Evolutionary conservation across 805 yeast species (phyloP).

Genomic region (Cyberlindnera mississippiensis): DNA sequence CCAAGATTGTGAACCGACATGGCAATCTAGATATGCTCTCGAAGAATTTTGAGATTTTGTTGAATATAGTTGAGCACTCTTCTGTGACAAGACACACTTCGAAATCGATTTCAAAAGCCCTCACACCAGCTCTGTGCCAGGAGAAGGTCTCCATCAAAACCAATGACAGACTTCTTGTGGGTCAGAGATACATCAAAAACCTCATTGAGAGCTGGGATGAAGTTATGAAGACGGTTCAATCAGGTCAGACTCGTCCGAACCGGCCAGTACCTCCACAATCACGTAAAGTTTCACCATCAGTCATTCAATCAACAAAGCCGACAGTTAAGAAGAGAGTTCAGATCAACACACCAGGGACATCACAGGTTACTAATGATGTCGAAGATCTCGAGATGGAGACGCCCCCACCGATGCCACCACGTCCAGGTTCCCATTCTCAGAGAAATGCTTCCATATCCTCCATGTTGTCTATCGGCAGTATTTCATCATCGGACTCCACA

Average conservation of each 20-base stretch:
- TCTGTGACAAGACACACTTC: slow-evolving; percentile 40
- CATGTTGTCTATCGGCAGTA: slow-evolving; percentile 4
- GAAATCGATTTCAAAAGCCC: slow-evolving; percentile 22
- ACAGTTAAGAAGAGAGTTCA: slow-evolving; percentile 6
- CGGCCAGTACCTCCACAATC: slow-evolving; percentile 10
- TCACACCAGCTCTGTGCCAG: slow-evolving; percentile 50
- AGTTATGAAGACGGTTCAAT: background rate
- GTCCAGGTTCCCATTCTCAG: background rate
- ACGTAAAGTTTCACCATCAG: slow-evolving; percentile 8
- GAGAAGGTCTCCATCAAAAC: slow-evolving; percentile 39
- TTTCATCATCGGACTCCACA: slow-evolving; percentile 3
- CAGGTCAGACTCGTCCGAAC: background rate
- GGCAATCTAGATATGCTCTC: slow-evolving; percentile 31
- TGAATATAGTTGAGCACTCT: slow-evolving; percentile 35
- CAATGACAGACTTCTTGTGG: slow-evolving; percentile 46
- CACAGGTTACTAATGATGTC: slow-evolving; percentile 1
- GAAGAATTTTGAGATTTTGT: slow-evolving; percentile 44
- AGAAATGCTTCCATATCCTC: slow-evolving; percentile 5
- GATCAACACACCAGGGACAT: slow-evolving; percentile 1
- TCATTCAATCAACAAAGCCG: background rate
- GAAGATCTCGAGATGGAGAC: slow-evolving; percentile 13
- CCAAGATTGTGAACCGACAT: slow-evolving; percentile 28
- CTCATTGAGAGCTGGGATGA: slow-evolving; percentile 46
- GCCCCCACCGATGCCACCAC: slow-evolving; percentile 8
- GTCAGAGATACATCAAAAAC: slow-evolving; percentile 50